Base-by-base conservation (phyloP, 345 rosid species). In the Boechera retrofracta region DNA sequence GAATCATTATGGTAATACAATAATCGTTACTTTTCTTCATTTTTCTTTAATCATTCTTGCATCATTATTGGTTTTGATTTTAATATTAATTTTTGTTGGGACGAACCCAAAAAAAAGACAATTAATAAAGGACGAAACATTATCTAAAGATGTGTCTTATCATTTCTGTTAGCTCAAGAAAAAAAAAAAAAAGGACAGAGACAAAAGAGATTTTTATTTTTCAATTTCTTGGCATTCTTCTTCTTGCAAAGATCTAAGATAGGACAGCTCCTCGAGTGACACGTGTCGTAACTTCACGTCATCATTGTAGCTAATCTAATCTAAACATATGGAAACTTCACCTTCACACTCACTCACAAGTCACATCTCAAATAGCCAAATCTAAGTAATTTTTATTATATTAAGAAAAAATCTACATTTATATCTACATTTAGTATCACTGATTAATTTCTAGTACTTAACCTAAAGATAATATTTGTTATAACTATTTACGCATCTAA, bases 141-240 rank as follows among this genome's bases (percentile, higher is more conserved):
- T 56, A 56, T 69, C 64, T 69, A 31, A 56, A 56, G 2, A 28
- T 39, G 10, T 54, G 73, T 55, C 73, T n/a, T 69, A 69, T 56
- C 53, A 55, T 54, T 54, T 54, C 28, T 8, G 73, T 69, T 69
- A 41, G 39, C 31, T 26, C 33, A 66, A 16, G 16, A 66, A 38
- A 15, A 69, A 69, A 41, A 21, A 21, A 35, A 35, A 6, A 35
- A 71, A 26, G 45, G 47, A 45, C 45, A 58, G 1, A 57, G 33
- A 59, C n/a, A 33, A 58, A 33, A 18, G 2, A 69, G 52, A 3
- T 56, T 70, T 57, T 70, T 28, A 6, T 36, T 38, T 38, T 15
- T 44, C 13, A 57, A 31, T 57, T 57, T 18, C 33, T 57, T 58
- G 21, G 29, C 32, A 42, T 56, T 70, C 44, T 18, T 18, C 55